Evolutionary conservation across 257 asterid genomes (phyloP), one percentile per base, ranked within the genome.

Genomic region (Nicotiana knightiana): DNA sequence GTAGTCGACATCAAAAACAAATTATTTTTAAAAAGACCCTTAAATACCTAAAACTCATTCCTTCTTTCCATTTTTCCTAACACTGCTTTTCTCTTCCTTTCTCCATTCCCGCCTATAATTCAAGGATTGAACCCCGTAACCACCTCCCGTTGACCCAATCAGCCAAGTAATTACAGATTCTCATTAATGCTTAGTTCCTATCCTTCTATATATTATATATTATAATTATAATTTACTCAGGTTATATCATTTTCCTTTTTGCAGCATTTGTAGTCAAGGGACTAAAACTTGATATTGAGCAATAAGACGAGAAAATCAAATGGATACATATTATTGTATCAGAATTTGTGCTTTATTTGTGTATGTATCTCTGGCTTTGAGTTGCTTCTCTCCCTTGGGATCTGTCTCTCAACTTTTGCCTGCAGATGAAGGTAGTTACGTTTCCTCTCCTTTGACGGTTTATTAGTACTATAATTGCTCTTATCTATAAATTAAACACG

Each of bases 401-500:
- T 53, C 78, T 48, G 76, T 59, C 53, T 66, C 83, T 11, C 32
- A 4, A 66, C 67, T 81, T 58, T 66, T 81, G 78, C 83, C 83
- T 17, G 67, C 37, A 48, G 78, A 81, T 0, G 83, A 81, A 81
- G 83, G 83, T 81, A 66, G 67, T 64, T 81, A 51, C 3, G 16
- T 43, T 21, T 51, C 46, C 6, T 79, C n/a, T 37, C 26, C 10
- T 59, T 55, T 59, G 9, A 64, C 73, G 7, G 48, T 62, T 46
- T 21, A 21, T 21, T 21, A 21, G 24, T 21, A 21, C 24, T 21
- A 21, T 21, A 21, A 21, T 21, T 21, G 24, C 24, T 21, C 57
- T 12, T 51, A 51, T 51, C 18, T 51, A 51, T 51, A 51, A 51
- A 10, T 43, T 18, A 16, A 32, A 71, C 24, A 24, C 28, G 17